Evolutionary conservation across 139 green algal species (phyloP).

Genomic region (Pleodorina starrii): DNA sequence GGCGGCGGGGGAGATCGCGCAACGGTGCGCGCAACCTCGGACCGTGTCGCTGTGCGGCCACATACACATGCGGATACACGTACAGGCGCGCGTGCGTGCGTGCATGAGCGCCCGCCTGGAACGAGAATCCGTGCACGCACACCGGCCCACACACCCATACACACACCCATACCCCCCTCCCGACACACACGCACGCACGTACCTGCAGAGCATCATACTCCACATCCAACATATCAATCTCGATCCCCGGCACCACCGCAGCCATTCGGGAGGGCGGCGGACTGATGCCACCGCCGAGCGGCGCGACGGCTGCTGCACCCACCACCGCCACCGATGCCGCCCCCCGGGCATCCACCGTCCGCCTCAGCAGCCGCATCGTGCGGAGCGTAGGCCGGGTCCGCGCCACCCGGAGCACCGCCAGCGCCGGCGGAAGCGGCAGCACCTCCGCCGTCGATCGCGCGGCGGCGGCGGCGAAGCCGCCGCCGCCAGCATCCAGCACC

Average conservation of each 20-base stretch:
- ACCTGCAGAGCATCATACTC: slow-evolving; percentile 30
- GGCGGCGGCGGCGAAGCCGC: neutral
- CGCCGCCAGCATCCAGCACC: neutral
- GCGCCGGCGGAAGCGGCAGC: slow-evolving; percentile 10
- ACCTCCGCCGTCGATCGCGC: neutral
- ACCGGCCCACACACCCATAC: too few species aligned
- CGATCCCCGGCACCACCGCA: neutral
- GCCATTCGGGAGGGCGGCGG: neutral
- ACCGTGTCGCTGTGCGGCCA: too few species aligned
- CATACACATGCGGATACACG: too few species aligned
- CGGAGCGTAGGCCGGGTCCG: neutral
- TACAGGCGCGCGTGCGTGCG: too few species aligned
- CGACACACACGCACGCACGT: too few species aligned
- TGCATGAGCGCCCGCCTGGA: too few species aligned
- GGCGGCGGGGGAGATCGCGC: too few species aligned
- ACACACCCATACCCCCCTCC: too few species aligned
- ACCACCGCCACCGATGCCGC: neutral
- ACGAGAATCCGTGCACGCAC: too few species aligned
- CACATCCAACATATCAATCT: slow-evolving; percentile 20
- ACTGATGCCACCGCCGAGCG: too few species aligned
- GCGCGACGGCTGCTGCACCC: neutral
- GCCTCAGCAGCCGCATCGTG: neutral
- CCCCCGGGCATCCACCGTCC: neutral
- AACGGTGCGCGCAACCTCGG: too few species aligned
- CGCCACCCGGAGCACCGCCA: neutral